Evolutionary conservation across 768 basidiomycete species (phyloP), one percentile per base, ranked within the genome.

Genomic region (Agrocybe chaxingu): DNA sequence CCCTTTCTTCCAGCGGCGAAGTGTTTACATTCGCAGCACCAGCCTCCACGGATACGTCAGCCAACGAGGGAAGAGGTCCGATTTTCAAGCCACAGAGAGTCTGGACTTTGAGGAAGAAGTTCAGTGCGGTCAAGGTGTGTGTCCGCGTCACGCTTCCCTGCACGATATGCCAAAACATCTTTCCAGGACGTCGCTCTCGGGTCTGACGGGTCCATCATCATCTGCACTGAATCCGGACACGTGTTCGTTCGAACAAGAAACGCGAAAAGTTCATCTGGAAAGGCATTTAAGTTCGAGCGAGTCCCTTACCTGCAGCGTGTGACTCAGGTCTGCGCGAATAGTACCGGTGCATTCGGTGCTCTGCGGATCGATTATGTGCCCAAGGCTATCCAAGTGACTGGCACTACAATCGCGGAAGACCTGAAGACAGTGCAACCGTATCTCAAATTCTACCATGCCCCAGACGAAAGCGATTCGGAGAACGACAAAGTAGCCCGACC

Each of bases 171-270:
- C 2, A 35, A 30, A 16, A 29, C 29, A 12, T 3, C 36, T 13
- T 31, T 32, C 54, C 57, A 88, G 85, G 96, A 98, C 58, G 88
- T 96, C 7, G 93, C 92, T 0, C 74, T 98, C 10, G 92, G 92
- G 13, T 73, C 84, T 1, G 93, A 97, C 55, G 92, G 94, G 3
- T 81, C 87, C 11, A 80, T 97, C 61, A 86, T 97, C 62, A 78
- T 98, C 41, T 97, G 92, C 69, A 98, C 96, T 1, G 84, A 89
- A 54, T 95, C 96, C 3, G 96, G 96, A 0, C 94, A 98, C 59
- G 94, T 96, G 31, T 98, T 88, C 62, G 77, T 95, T 18, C 87
- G 94, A 18, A 76, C 83, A 13, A 80, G 92, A 24, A 81, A 70
- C 51, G 53, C 65, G 5, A 71, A 68, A 52, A 57, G 52, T 54